Conservation (phyloP, 345 rosid genomes). For the Kernera saxatilis region DNA sequence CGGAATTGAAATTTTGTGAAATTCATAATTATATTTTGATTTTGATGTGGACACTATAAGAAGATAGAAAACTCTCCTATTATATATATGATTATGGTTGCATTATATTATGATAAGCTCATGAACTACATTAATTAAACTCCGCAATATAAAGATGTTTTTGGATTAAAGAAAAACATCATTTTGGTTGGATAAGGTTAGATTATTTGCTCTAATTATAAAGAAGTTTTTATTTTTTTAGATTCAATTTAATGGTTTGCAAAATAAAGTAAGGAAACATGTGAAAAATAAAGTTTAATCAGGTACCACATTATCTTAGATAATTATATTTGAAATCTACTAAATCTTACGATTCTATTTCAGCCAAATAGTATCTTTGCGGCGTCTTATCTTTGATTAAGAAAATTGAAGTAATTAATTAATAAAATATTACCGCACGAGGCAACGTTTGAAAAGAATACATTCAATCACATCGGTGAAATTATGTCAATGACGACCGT, state of each 20-base stretch:
- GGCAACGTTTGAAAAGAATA: background rate
- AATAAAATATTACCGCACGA: slow-evolving; percentile 1
- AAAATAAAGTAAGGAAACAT: background rate
- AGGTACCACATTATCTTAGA: background rate
- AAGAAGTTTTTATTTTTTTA: background rate
- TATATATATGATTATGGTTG: background rate
- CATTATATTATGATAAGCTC: background rate
- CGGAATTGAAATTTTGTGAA: too few relatives aligned
- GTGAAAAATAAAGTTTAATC: background rate
- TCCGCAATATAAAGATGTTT: background rate
- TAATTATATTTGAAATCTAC: background rate
- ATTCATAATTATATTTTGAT: too few relatives aligned
- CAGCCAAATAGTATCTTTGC: background rate
- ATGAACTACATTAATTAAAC: background rate
- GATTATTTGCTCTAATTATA: background rate
- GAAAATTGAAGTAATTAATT: background rate
- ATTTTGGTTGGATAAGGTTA: background rate
- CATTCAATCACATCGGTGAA: background rate
- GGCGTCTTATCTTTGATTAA: background rate
- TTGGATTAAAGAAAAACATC: background rate
- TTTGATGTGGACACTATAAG: too few relatives aligned
- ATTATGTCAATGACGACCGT: slow-evolving; percentile 2
- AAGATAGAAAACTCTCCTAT: too few relatives aligned
- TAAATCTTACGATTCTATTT: background rate
- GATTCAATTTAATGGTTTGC: background rate